Percentiles rank a stretch among this genome's conserved stretches.
phyloP scores from a whole-genome alignment of 1,139 yeast species.

The Geotrichum fermentans region DNA sequence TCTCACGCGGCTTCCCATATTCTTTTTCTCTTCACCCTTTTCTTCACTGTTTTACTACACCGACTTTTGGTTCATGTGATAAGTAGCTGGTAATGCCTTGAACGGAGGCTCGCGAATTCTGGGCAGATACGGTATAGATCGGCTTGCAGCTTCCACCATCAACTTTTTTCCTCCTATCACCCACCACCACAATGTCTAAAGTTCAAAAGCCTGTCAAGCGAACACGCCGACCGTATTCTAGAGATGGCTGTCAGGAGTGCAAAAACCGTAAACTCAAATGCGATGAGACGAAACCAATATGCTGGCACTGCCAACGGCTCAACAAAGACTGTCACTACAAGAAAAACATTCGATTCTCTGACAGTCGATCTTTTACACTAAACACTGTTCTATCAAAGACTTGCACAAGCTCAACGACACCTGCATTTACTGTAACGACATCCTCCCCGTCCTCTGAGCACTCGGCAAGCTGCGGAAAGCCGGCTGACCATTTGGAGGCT shows the following conservation, averaged over 20 bases:
- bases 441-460: neutral
- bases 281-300: constrained; percentile 56
- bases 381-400: constrained; percentile 3
- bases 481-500: neutral
- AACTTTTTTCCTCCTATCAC: neutral
- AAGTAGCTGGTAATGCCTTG: no score
- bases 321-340: constrained; percentile 47
- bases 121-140: no score
- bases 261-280: constrained; percentile 61
- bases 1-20: no score
- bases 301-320: constrained; percentile 54
- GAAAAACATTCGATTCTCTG: constrained; percentile 11
- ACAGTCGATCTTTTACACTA: constrained; percentile 11
- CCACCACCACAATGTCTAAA: neutral
- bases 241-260: constrained; percentile 63
- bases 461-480: no score
- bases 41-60: no score
- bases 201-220: constrained; percentile 12
- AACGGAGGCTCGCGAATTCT: no score
- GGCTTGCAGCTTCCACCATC: no score
- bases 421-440: no score
- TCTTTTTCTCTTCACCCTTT: no score
- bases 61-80: no score
- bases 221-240: constrained; percentile 39
- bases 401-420: neutral